A percentile compares a stretch with the other conserved stretches of the same genome.
Evolutionary conservation across 228 moss, liverwort and hornwort genomes (phyloP).

Genomic region (Sphagnum magellanicum): DNA sequence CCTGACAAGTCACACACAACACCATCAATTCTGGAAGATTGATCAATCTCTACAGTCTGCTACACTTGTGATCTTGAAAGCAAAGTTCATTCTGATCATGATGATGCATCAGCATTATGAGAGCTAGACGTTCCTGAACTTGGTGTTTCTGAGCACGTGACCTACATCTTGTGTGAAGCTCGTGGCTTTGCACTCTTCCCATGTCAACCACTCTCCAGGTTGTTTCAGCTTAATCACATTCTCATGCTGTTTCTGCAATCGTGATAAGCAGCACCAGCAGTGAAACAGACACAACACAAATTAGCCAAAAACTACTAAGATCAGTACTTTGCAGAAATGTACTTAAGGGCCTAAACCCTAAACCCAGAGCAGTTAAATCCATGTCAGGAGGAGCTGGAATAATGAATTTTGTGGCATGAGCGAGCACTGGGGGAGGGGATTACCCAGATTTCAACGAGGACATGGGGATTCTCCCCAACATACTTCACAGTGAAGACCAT

Average conservation of each 20-base stretch:
- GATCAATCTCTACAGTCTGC: slow-evolving; percentile 26
- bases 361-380: no score
- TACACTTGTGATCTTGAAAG: background rate
- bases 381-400: no score
- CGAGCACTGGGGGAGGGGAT: background rate
- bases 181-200: slow-evolving; percentile 52
- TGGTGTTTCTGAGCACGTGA: background rate
- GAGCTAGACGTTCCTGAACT: no score
- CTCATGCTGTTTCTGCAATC: slow-evolving; percentile 40
- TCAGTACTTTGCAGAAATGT: no score
- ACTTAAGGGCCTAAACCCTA: no score
- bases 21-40: slow-evolving; percentile 29
- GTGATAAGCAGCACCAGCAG: background rate
- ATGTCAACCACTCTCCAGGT: slow-evolving; percentile 33
- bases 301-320: background rate
- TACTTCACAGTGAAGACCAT: slow-evolving; percentile 56
- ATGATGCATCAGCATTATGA: no score
- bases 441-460: slow-evolving; percentile 30
- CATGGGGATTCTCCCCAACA: slow-evolving; percentile 27
- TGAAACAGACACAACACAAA: no score
- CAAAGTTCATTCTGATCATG: no score
- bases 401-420: background rate
- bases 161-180: slow-evolving; percentile 36
- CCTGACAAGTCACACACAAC: slow-evolving; percentile 10
- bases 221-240: slow-evolving; percentile 22